Evolutionary conservation across 768 basidiomycete genomes (phyloP), one percentile per base, ranked within the genome.

Genomic region (Lactifluus pinguis): DNA sequence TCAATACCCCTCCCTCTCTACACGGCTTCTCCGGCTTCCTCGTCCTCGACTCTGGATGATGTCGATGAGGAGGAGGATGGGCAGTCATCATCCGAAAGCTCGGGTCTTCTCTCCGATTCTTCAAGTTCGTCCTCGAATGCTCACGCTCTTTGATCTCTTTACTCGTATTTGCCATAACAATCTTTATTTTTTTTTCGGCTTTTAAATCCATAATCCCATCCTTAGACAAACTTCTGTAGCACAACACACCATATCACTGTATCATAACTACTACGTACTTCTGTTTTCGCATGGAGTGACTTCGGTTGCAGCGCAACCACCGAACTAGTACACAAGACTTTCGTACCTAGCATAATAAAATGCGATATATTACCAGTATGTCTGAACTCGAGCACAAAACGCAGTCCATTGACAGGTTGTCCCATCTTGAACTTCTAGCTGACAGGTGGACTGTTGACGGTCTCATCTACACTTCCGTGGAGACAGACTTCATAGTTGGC

Each of bases 1-100:
- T 81, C 79, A n/a, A 67, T 53, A 15, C 85, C 83, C 14, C 72
- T 89, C 47, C 89, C 89, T 0, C 74, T 80, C 25, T 89, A 89
- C 68, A 80, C 80, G 15, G 84, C 81, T 3, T 29, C 53, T 1
- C 25, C 42, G 21, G 30, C 17, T 6, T 3, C 51, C 11, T 52
- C 56, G 32, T 29, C 21, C 32, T 11, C 49, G 25, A 51, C 59
- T 14, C 38, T n/a, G 13, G 9, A 29, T 15, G 39, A 41, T 47
- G 49, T 25, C 21, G 19, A 36, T 14, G 50, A 61, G 13, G 53
- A 61, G 17, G 53, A 55, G n/a, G n/a, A n/a, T 6, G 56, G 34
- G 11, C 29, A 36, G n/a, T 36, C 6, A 6, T 11, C 38, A 7
- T 48, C 49, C 8, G 51, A 51, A 38, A 7, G 13, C 21, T 36